Evolutionary conservation across 1,284 basidiomycete genomes (phyloP), one percentile per base, ranked within the genome.

Genomic region (Pyrrhoderma noxium): DNA sequence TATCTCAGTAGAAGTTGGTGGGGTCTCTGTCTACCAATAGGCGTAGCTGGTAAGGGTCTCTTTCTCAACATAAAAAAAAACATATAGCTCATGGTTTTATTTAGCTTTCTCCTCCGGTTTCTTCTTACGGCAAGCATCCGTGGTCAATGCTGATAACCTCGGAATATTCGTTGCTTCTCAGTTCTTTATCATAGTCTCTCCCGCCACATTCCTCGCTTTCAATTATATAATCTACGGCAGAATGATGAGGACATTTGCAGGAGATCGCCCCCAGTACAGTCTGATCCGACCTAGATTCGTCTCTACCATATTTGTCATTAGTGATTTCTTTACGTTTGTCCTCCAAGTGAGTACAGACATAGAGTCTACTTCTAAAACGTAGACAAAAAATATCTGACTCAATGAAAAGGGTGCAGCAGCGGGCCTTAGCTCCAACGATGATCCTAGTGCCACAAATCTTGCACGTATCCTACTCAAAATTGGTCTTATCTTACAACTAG

Each of bases 1-100:
- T 35, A 25, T 14, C 25, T 14, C 2, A 25, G 43, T 13, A 49
- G 43, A 27, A 51, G 51, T 21, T 53, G 54, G 51, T 57, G 56
- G 55, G 56, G 56, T 23, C 47, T 57, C 5, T 56, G 54, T 36
- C 50, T 57, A 9, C 56, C 56, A 3, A 53, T 57, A 18, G 56
- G 54, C 3, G 23, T 34, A 8, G 27, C 48, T 18, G 18, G 56
- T 56, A 34, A 14, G 46, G 45, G 22, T 8, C 14, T 5, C n/a
- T 38, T 8, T 34, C 14, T 11, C 9, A 14, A n/a, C 25, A 11
- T 31, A 3, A 35, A 46, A 11, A 11, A 46, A 31, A n/a, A 13
- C 45, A 36, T n/a, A 11, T 13, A 4, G 4, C 34, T 21, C n/a
- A 34, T 34, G 4, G 16, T 36, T 16, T 8, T 31, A 8, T 37